Percentiles rank a stretch among this genome's conserved stretches.
These are phyloP conservation scores for Globisporangium viniferum DNA, from an alignment of 352 stramenopile genomes.

Conservation along the genomic window DNA sequence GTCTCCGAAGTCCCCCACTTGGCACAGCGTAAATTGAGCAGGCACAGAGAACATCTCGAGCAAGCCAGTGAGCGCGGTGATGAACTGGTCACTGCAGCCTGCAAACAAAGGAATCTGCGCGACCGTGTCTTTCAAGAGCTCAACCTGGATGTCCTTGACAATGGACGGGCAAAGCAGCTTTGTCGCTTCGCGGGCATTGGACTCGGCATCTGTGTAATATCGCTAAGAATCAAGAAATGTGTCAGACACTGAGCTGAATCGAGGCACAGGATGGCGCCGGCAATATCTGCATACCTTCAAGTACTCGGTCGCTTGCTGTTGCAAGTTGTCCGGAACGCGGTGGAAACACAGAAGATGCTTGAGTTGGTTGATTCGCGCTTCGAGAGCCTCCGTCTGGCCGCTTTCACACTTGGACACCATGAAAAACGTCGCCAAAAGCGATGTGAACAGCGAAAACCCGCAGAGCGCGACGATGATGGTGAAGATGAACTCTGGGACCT, in stretches of 20 bases:
- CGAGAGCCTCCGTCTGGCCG: slow-evolving; percentile 30
- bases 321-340: slow-evolving; percentile 46
- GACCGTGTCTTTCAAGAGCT: slow-evolving; percentile 58
- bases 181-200: slow-evolving; percentile 58
- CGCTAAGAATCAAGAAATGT: slow-evolving; percentile 13
- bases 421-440: slow-evolving; percentile 59
- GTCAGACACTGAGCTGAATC: neutral
- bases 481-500: slow-evolving; percentile 41
- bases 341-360: slow-evolving; percentile 65
- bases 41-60: slow-evolving; percentile 63
- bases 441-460: slow-evolving; percentile 61
- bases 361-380: slow-evolving; percentile 64
- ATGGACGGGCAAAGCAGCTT: slow-evolving; percentile 73
- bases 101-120: slow-evolving; percentile 59
- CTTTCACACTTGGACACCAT: slow-evolving; percentile 72
- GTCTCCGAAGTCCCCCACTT: slow-evolving; percentile 53
- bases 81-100: slow-evolving; percentile 57
- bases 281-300: slow-evolving; percentile 23
- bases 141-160: slow-evolving; percentile 70
- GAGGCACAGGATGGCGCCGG: neutral
- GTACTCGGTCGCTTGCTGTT: slow-evolving; percentile 53
- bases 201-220: slow-evolving; percentile 67
- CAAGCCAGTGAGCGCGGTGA: slow-evolving; percentile 60
- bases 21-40: slow-evolving; percentile 49
- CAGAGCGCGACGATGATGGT: slow-evolving; percentile 41